Conservation (phyloP, 2,329 filamentous ascomycete species). For the Colletotrichum theobromicola region DNA sequence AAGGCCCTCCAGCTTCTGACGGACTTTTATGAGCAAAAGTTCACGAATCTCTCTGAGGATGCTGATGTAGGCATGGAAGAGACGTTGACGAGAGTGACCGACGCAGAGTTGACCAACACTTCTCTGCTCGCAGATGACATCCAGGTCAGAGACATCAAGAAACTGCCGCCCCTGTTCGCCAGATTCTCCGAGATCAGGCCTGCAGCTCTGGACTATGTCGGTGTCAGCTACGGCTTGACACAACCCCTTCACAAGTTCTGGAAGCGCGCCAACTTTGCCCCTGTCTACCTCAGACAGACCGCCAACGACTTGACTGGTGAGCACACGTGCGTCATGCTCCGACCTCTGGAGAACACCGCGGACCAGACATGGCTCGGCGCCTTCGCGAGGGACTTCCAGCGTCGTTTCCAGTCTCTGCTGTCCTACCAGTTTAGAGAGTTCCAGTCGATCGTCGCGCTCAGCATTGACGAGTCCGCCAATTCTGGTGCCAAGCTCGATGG, state of each 20-base stretch:
- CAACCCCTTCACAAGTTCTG: slow-evolving; percentile 91
- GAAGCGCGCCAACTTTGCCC: slow-evolving; percentile 86
- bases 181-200: slow-evolving; percentile 85
- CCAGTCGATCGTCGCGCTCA: slow-evolving; percentile 77
- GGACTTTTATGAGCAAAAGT: slow-evolving; percentile 95
- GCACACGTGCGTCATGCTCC: slow-evolving; percentile 97
- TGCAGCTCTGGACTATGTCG: slow-evolving; percentile 85
- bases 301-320: slow-evolving; percentile 96
- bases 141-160: slow-evolving; percentile 84
- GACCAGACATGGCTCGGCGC: slow-evolving; percentile 88
- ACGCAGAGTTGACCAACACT: slow-evolving; percentile 78
- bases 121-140: slow-evolving; percentile 86
- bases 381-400: slow-evolving; percentile 92
- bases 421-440: slow-evolving; percentile 94
- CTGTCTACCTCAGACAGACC: slow-evolving; percentile 94
- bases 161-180: slow-evolving; percentile 92
- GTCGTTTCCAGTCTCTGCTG: slow-evolving; percentile 86
- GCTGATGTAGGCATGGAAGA: slow-evolving; percentile 58
- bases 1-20: slow-evolving; percentile 85
- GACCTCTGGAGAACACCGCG: slow-evolving; percentile 71
- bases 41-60: slow-evolving; percentile 81
- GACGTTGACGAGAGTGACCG: slow-evolving; percentile 79
- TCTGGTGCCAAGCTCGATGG: slow-evolving; percentile 71
- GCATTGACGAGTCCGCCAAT: slow-evolving; percentile 85
- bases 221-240: slow-evolving; percentile 94